A percentile compares a stretch with the other conserved stretches of the same genome.
These are phyloP conservation scores for Paramecium biaurelia DNA, from an alignment of 73 alveolate genomes.

Conservation along the genomic window DNA sequence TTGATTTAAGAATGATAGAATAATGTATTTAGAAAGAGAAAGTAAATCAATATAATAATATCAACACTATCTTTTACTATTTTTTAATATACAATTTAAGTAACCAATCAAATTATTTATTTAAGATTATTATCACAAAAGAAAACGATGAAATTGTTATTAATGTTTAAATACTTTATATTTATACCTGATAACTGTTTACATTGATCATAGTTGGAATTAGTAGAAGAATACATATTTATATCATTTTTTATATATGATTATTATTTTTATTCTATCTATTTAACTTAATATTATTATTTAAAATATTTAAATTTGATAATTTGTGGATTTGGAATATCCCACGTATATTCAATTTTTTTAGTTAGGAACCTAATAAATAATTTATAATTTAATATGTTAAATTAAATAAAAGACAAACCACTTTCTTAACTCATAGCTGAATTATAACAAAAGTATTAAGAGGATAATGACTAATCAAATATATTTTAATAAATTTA, in stretches of 20 bases:
- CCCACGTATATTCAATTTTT: background rate
- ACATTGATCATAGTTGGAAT: background rate
- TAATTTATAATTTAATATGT: background rate
- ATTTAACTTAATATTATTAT: background rate
- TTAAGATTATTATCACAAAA: background rate
- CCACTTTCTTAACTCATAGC: background rate
- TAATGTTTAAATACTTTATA: too few relatives aligned
- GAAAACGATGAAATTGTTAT: background rate
- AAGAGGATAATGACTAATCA: constrained; percentile 4
- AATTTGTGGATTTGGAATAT: background rate
- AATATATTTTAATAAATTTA: background rate
- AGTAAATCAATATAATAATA: too few relatives aligned
- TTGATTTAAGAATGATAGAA: background rate
- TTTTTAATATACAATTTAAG: too few relatives aligned
- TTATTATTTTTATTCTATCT: too few relatives aligned
- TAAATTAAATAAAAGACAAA: background rate
- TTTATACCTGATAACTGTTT: too few relatives aligned
- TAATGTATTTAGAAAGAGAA: background rate
- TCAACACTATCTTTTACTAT: background rate
- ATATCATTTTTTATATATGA: too few relatives aligned
- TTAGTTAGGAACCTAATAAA: background rate
- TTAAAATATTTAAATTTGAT: background rate
- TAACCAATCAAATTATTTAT: background rate
- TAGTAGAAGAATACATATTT: too few relatives aligned
- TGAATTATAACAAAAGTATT: background rate